These are phyloP conservation scores for Xerocomellus amylosporus DNA, from an alignment of 768 basidiomycete genomes.

Conservation along the genomic window DNA sequence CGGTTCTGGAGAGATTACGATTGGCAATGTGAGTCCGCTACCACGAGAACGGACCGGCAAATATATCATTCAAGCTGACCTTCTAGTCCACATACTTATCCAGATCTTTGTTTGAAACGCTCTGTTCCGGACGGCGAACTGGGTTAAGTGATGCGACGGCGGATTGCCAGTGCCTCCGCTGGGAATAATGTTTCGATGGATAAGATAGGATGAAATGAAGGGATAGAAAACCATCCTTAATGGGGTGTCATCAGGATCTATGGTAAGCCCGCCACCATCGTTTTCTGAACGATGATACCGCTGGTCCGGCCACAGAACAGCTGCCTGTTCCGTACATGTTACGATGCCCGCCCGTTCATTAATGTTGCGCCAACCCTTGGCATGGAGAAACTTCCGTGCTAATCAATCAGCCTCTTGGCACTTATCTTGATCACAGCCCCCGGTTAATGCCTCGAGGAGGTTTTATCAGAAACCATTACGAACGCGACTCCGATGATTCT, in stretches of 20 bases:
- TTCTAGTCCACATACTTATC: neutral
- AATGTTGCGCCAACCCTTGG: constrained; percentile 2
- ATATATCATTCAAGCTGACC: neutral
- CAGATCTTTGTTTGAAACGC: neutral
- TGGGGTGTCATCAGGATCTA: neutral
- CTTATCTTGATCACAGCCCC: constrained; percentile 5
- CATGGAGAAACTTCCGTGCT: constrained; percentile 12
- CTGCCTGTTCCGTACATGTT: neutral
- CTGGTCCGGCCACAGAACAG: neutral
- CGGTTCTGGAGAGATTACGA: neutral
- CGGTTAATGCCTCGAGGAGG: constrained; percentile 7
- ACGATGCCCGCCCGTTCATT: neutral
- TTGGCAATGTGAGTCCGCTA: neutral
- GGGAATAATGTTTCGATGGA: constrained; percentile 14
- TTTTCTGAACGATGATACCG: neutral
- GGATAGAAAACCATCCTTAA: neutral
- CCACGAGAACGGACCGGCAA: neutral
- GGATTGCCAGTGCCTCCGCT: constrained; percentile 12
- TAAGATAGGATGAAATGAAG: constrained; percentile 10
- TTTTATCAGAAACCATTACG: constrained; percentile 11
- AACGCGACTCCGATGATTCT: neutral
- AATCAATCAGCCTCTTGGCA: constrained; percentile 16
- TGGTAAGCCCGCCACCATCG: neutral
- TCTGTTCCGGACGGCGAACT: constrained; percentile 11
- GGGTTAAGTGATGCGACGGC: neutral